Base-by-base conservation (phyloP, 129 eudicot genomes). In the Centrapalus pauciflorus region DNA sequence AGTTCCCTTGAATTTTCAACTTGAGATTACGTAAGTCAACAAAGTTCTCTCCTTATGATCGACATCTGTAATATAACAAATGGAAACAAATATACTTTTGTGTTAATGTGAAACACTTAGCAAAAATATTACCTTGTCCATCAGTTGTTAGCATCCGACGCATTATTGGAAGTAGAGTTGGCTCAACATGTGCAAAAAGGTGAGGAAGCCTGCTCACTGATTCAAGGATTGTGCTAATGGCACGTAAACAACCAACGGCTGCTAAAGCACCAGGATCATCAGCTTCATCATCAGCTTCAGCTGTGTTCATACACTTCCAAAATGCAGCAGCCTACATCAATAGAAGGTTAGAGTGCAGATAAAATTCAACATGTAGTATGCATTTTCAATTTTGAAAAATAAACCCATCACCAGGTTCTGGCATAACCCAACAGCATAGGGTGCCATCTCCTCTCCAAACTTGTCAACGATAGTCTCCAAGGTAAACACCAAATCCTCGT, bases 361-460 rank as follows among this genome's bases (percentile, higher is more conserved):
- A 41, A 64, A 52, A 10, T 10, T 16, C 12, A 48, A 48, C 1
- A 46, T 46, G 52, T 46, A 46, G 24, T 17, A 16, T 11, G 2
- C 23, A 1, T 32, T 38, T 0, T 4, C 4, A 2, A 25, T 21
- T 67, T 9, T 46, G 11, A n/a, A 23, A 5, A 37, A 41, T 55
- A 45, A 67, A 51, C n/a, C 28, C 23, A 43, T 71, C 67, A 87
- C 97, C 93, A 90, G 83, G 74, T 90, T 90, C 78, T 90, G 96
- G 81, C 97, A 90, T 71, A 90, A 74, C 46, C 97, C 95, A 69
- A 87, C 85, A 77, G 97, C 97, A 82, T 90, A 90, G 19, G 97
- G 97, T 67, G 96, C 93, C 97, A 90, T 90, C 81, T 90, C 97
- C 80, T 90, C 97, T 14, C 97, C 97, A 73, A 90, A 90, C 70